Percentiles rank a stretch among this genome's conserved stretches.
These are phyloP conservation scores for Obelidium mucronatum DNA, from an alignment of 192 early-diverging fungal genomes.

Conservation along the genomic window DNA sequence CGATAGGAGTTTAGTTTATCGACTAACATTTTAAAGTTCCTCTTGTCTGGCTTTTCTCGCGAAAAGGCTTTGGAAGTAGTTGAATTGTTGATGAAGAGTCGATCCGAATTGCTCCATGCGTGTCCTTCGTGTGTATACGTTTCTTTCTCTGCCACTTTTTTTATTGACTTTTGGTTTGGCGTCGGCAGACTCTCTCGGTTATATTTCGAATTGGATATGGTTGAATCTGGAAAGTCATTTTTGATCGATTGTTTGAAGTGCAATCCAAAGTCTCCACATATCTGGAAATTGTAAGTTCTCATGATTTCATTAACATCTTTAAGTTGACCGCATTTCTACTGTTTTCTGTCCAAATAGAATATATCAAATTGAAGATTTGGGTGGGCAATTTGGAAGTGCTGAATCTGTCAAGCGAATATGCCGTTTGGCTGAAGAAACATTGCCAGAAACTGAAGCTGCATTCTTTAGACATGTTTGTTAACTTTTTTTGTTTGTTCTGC, in stretches of 20 bases:
- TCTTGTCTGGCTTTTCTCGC: neutral
- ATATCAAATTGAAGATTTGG: slow-evolving; percentile 2
- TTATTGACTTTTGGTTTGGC: neutral
- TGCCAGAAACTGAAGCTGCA: neutral
- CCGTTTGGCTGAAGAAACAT: neutral
- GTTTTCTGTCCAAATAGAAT: neutral
- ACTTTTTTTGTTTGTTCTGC: neutral
- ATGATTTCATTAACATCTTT: no score
- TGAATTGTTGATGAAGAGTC: slow-evolving; percentile 8
- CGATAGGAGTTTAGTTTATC: neutral
- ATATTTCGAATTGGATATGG: slow-evolving; percentile 15
- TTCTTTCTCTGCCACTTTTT: neutral
- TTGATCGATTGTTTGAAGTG: neutral
- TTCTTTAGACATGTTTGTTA: neutral
- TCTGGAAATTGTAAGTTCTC: slow-evolving; percentile 14
- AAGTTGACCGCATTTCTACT: neutral
- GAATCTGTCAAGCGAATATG: neutral
- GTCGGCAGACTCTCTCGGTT: slow-evolving; percentile 9
- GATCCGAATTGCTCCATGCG: slow-evolving; percentile 2
- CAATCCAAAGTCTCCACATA: neutral
- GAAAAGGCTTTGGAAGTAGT: neutral
- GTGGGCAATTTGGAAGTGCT: slow-evolving; percentile 18
- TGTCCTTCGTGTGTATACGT: neutral
- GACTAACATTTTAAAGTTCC: no score
- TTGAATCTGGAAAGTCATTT: slow-evolving; percentile 1